phyloP scores from a whole-genome alignment of 306 rosid genomes.

The Rosa persica region DNA sequence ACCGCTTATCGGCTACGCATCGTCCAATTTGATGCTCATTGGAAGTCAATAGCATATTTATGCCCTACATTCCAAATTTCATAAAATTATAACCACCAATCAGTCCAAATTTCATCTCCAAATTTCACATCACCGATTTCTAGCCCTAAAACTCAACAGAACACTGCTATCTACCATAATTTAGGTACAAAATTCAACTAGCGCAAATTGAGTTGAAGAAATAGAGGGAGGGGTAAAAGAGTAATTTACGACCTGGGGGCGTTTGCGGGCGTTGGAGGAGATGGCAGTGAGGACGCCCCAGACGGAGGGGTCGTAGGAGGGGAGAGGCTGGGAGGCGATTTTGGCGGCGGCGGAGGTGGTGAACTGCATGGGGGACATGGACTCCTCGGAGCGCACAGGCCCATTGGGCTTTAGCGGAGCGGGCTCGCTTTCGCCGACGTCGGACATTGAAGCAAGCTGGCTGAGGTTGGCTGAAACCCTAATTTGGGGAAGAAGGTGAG shows the following conservation, averaged over 20 bases:
- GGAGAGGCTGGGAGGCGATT: constrained; percentile 70
- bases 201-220: background rate
- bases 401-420: background rate
- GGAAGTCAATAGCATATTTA: constrained; percentile 61
- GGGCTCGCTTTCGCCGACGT: constrained; percentile 28
- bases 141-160: background rate
- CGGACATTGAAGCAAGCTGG: constrained; percentile 33
- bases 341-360: constrained; percentile 65
- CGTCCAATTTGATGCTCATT: constrained; percentile 83
- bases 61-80: constrained; percentile 51
- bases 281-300: constrained; percentile 98
- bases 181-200: background rate
- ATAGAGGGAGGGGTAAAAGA: background rate
- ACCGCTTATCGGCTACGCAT: constrained; percentile 50
- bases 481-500: constrained; percentile 1
- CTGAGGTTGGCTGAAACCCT: constrained; percentile 48
- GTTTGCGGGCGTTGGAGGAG: constrained; percentile 77
- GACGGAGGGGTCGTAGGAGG: constrained; percentile 54
- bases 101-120: background rate
- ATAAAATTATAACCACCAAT: constrained; percentile 10
- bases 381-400: background rate
- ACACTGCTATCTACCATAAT: background rate
- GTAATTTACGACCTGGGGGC: constrained; percentile 52
- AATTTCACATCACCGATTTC: background rate
- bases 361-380: constrained; percentile 41